These are phyloP conservation scores for Xylaria sp. DNA, from an alignment of 2,329 filamentous ascomycete genomes.

Conservation along the genomic window DNA sequence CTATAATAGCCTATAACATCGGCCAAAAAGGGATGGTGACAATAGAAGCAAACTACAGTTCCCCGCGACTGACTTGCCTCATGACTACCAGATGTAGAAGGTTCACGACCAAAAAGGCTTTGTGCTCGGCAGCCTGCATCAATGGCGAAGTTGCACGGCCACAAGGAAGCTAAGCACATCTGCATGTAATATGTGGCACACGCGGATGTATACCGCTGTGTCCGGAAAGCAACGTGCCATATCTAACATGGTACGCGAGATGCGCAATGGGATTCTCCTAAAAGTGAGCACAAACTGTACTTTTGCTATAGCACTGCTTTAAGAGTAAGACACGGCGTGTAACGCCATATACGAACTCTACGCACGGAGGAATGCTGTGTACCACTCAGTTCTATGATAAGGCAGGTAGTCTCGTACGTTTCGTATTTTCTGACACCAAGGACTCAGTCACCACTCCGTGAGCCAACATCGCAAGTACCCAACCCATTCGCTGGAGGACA, in stretches of 20 bases:
- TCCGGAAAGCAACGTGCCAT: background rate
- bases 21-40: background rate
- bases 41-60: background rate
- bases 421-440: background rate
- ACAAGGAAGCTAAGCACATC: slow-evolving; percentile 7
- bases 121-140: slow-evolving; percentile 14
- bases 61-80: background rate
- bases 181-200: background rate
- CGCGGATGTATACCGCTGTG: background rate
- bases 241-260: background rate
- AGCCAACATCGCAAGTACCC: background rate
- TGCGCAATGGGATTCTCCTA: background rate
- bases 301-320: background rate
- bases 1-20: background rate
- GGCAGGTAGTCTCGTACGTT: background rate
- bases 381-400: background rate
- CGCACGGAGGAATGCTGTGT: slow-evolving; percentile 1
- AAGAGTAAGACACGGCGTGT: slow-evolving; percentile 1
- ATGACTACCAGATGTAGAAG: background rate
- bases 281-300: background rate
- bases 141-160: background rate
- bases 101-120: slow-evolving; percentile 3
- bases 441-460: background rate
- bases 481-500: background rate
- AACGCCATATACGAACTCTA: background rate